phyloP scores from a whole-genome alignment of 2,329 filamentous ascomycete genomes.

The Fusarium guadeloupense region DNA sequence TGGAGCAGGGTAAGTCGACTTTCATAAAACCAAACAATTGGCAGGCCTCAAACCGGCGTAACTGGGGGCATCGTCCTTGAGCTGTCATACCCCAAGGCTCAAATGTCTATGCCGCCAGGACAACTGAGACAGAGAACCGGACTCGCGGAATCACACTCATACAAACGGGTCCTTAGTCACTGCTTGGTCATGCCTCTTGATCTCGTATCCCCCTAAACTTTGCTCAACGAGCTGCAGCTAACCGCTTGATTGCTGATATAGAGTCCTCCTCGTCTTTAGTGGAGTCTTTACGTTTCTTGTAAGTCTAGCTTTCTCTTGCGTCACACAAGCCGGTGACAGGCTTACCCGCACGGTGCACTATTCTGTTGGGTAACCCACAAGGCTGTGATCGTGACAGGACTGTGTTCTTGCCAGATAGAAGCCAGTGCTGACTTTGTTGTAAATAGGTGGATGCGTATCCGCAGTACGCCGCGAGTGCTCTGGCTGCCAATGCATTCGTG shows the following conservation, averaged over 20 bases:
- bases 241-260: constrained; percentile 50
- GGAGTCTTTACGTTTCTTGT: constrained; percentile 91
- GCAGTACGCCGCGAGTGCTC: constrained; percentile 76
- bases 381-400: constrained; percentile 22
- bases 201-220: constrained; percentile 38
- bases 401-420: constrained; percentile 29
- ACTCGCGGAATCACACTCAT: constrained; percentile 13
- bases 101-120: background rate
- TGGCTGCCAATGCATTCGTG: constrained; percentile 85
- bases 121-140: constrained; percentile 27
- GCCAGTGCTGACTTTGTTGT: constrained; percentile 30
- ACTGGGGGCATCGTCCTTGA: background rate
- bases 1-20: constrained; percentile 69
- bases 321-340: constrained; percentile 19
- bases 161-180: constrained; percentile 42
- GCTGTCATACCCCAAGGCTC: background rate
- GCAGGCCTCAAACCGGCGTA: constrained; percentile 9
- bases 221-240: constrained; percentile 38
- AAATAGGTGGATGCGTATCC: constrained; percentile 77
- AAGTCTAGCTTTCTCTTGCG: constrained; percentile 45
- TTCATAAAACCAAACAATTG: constrained; percentile 9
- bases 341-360: constrained; percentile 20
- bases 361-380: constrained; percentile 24
- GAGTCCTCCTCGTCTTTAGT: constrained; percentile 79
- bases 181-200: constrained; percentile 45